Evolutionary conservation across 768 basidiomycete genomes (phyloP).

Genomic region (Pisolithus sp.): DNA sequence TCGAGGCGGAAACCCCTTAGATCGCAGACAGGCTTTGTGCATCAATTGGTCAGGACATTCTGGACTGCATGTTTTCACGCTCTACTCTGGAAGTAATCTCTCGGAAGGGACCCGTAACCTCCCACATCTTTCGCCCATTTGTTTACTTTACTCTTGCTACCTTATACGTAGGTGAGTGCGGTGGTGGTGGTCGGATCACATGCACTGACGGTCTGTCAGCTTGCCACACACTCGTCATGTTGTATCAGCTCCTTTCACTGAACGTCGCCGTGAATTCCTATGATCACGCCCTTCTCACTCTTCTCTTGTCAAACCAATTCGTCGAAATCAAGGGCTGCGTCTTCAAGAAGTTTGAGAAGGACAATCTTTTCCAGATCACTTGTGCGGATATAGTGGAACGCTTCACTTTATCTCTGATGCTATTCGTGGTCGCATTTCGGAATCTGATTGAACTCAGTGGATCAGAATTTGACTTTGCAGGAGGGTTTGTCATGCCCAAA

Average conservation of each 20-base stretch:
- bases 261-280: slow-evolving; percentile 99
- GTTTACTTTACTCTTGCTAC: slow-evolving; percentile 79
- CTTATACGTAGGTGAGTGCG: slow-evolving; percentile 68
- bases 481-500: slow-evolving; percentile 69
- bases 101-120: slow-evolving; percentile 51
- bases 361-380: slow-evolving; percentile 96
- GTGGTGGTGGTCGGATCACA: neutral
- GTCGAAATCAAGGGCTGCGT: slow-evolving; percentile 99
- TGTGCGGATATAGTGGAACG: slow-evolving; percentile 99
- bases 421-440: slow-evolving; percentile 83
- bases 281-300: slow-evolving; percentile 88
- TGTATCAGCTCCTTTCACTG: slow-evolving; percentile 89
- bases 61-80: slow-evolving; percentile 92
- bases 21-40: slow-evolving; percentile 93
- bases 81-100: slow-evolving; percentile 79
- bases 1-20: slow-evolving; percentile 33
- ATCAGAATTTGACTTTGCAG: slow-evolving; percentile 72
- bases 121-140: slow-evolving; percentile 69
- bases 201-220: slow-evolving; percentile 38
- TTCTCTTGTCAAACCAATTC: slow-evolving; percentile 96
- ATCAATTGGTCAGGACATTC: slow-evolving; percentile 94
- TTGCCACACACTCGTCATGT: slow-evolving; percentile 86
- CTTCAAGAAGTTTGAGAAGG: slow-evolving; percentile 99
- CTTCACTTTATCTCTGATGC: slow-evolving; percentile 88
- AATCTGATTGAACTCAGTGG: slow-evolving; percentile 94